Conservation (phyloP, 768 basidiomycete species). For the Amanita muscaria region DNA sequence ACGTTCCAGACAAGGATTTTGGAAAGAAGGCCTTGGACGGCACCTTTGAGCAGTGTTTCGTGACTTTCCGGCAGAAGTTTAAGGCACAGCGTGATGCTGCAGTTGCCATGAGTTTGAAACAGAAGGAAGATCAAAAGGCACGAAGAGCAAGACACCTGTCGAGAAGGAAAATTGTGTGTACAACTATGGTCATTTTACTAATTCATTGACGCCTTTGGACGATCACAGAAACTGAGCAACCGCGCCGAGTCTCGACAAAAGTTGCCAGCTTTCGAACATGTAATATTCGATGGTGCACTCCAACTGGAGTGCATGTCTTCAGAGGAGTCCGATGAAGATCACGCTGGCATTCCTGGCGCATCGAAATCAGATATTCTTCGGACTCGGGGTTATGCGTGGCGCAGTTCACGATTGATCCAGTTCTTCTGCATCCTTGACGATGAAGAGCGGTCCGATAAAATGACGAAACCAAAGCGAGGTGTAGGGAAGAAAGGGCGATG, state of each 20-base stretch:
- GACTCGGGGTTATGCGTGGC: constrained; percentile 56
- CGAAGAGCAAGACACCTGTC: constrained; percentile 50
- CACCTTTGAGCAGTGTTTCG: constrained; percentile 64
- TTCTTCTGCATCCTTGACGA: constrained; percentile 58
- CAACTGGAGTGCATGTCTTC: constrained; percentile 75
- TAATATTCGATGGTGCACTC: constrained; percentile 61
- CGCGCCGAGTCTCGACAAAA: constrained; percentile 54
- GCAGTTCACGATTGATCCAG: constrained; percentile 52
- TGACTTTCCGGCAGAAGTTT: constrained; percentile 61
- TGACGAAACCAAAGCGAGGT: constrained; percentile 46
- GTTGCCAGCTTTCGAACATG: constrained; percentile 45
- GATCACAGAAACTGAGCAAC: constrained; percentile 54
- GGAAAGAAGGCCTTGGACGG: constrained; percentile 48
- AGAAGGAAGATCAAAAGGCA: constrained; percentile 54
- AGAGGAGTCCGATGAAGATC: constrained; percentile 57
- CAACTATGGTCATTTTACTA: constrained; percentile 8
- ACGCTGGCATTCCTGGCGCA: constrained; percentile 21
- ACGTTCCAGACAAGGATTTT: constrained; percentile 61
- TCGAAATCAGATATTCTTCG: constrained; percentile 31
- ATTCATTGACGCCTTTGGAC: constrained; percentile 5
- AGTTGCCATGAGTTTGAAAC: constrained; percentile 34
- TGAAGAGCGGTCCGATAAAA: constrained; percentile 38
- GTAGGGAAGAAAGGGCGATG: constrained; percentile 46
- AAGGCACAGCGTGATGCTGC: constrained; percentile 45
- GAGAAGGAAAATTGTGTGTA: constrained; percentile 55